These are phyloP conservation scores for Calonectria henricotiae DNA, from an alignment of 2,329 filamentous ascomycete species.

Conservation along the genomic window DNA sequence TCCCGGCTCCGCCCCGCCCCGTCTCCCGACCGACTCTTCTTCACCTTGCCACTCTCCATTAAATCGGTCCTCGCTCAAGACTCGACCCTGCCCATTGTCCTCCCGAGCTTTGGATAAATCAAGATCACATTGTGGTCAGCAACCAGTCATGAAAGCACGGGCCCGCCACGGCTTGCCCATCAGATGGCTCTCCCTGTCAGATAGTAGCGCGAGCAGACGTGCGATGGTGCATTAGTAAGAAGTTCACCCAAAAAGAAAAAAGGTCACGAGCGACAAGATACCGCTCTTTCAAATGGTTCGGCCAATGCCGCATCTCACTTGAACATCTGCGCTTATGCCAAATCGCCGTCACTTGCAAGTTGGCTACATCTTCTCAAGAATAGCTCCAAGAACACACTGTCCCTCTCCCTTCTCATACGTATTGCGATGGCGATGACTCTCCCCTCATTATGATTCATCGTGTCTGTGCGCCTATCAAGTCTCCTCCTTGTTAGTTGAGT, in stretches of 20 bases:
- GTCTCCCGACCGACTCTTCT: too few relatives aligned
- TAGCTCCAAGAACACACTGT: background rate
- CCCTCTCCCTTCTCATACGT: background rate
- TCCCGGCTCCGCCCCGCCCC: background rate
- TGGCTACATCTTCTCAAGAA: background rate
- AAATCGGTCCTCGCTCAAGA: too few relatives aligned
- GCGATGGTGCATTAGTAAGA: slow-evolving; percentile 4
- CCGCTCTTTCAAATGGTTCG: slow-evolving; percentile 5
- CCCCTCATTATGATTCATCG: background rate
- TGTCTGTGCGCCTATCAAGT: slow-evolving; percentile 1
- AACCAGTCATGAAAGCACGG: background rate
- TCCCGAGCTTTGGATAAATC: background rate
- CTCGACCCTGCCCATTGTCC: background rate
- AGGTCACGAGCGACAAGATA: slow-evolving; percentile 11
- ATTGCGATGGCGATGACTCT: slow-evolving; percentile 4
- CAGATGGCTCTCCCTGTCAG: slow-evolving; percentile 1
- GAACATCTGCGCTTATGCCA: background rate
- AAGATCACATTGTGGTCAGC: slow-evolving; percentile 2
- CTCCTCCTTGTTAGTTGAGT: background rate
- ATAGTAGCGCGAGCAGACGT: slow-evolving; percentile 4
- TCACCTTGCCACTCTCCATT: too few relatives aligned
- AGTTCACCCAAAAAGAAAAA: background rate
- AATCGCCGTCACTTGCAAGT: background rate
- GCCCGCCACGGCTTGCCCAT: slow-evolving; percentile 6
- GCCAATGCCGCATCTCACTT: background rate